These are phyloP conservation scores for Arthrobotrys musiformis DNA, from an alignment of 2,329 filamentous ascomycete species.

Conservation along the genomic window DNA sequence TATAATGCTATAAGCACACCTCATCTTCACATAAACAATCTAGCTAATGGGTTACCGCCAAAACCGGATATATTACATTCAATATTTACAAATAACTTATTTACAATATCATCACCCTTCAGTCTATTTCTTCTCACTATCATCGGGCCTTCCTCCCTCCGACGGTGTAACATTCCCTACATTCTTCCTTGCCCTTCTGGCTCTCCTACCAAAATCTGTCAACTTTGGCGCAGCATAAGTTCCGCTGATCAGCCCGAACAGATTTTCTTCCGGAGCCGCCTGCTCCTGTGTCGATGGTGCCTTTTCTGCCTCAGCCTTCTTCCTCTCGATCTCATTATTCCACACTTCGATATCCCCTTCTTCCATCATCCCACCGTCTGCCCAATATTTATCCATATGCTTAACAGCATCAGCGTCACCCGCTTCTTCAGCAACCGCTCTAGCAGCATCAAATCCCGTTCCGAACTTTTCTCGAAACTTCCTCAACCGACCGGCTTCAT, in stretches of 20 bases:
- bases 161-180: background rate
- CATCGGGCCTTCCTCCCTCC: background rate
- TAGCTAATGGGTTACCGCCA: background rate
- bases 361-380: conserved; percentile 25
- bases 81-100: conserved; percentile 16
- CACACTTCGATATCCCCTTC: conserved; percentile 37
- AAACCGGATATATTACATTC: conserved; percentile 2
- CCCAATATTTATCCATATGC: conserved; percentile 22
- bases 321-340: conserved; percentile 34
- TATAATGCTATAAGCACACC: background rate
- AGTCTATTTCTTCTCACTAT: background rate
- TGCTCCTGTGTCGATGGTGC: background rate
- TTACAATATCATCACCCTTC: background rate
- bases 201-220: conserved; percentile 43
- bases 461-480: conserved; percentile 89
- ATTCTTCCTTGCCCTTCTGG: conserved; percentile 22
- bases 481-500: conserved; percentile 89
- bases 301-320: conserved; percentile 7
- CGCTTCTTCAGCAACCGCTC: conserved; percentile 30
- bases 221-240: conserved; percentile 26
- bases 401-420: conserved; percentile 30
- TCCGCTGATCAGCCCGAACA: conserved; percentile 50
- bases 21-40: background rate
- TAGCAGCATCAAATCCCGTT: conserved; percentile 77
- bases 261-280: conserved; percentile 15